Evolutionary conservation across 345 rosid species (phyloP).

Genomic region (Hibiscus trionum): DNA sequence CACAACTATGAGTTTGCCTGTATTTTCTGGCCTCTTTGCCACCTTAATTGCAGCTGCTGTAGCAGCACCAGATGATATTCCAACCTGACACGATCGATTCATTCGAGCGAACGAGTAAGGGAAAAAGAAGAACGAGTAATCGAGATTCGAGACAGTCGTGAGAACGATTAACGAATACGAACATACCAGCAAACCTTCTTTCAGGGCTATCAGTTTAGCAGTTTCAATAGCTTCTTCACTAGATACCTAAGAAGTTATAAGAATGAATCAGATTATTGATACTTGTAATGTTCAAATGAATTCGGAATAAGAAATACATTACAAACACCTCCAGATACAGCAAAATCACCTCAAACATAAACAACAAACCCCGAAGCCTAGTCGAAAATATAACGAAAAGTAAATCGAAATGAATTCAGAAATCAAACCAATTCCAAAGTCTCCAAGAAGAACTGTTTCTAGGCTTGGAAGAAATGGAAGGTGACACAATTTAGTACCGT

Average conservation of each 20-base stretch:
- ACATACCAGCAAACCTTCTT: slow-evolving; percentile 48
- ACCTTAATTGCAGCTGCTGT: slow-evolving; percentile 44
- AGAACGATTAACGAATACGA: background rate
- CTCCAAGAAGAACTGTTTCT: background rate
- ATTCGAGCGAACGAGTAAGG: background rate
- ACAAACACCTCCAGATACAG: no score
- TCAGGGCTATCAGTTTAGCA: slow-evolving; percentile 36
- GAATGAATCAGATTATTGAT: background rate
- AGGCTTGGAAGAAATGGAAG: background rate
- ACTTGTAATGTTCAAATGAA: background rate
- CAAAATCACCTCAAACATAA: no score
- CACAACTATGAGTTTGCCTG: slow-evolving; percentile 50
- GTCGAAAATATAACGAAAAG: background rate
- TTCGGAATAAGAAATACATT: background rate
- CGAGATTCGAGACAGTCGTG: no score
- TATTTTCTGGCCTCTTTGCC: slow-evolving; percentile 45
- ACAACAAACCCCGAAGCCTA: no score
- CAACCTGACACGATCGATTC: slow-evolving; percentile 25
- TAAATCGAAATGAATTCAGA: no score
- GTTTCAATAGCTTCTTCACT: slow-evolving; percentile 46
- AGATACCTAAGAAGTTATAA: slow-evolving; percentile 28
- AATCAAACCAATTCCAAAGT: background rate
- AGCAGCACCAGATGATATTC: slow-evolving; percentile 58
- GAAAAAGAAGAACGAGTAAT: background rate
- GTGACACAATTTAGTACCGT: background rate